Conservation (phyloP, 768 basidiomycete species). For the Phylloporus sp. region DNA sequence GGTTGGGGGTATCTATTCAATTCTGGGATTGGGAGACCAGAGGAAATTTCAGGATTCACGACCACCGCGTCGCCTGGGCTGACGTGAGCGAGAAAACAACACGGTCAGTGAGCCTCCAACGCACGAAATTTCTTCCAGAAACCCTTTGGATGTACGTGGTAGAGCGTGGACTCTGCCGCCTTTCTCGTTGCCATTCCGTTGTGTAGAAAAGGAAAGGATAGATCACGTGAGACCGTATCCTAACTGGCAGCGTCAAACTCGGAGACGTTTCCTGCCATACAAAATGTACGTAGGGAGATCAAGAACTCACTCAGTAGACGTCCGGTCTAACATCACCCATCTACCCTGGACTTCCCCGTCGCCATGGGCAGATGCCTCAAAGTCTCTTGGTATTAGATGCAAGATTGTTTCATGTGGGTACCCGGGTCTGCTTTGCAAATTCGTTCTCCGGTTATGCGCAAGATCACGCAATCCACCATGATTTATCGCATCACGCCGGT, state of each 20-base stretch:
- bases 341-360: too few relatives aligned
- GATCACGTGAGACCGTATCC: too few relatives aligned
- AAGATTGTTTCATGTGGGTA: neutral
- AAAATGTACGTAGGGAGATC: too few relatives aligned
- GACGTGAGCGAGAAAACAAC: constrained; percentile 2
- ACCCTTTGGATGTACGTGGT: constrained; percentile 83
- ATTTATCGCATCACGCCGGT: constrained; percentile 15
- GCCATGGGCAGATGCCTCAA: neutral
- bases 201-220: too few relatives aligned
- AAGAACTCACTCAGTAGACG: too few relatives aligned
- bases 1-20: constrained; percentile 81
- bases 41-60: constrained; percentile 88
- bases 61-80: constrained; percentile 71
- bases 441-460: constrained; percentile 12
- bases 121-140: constrained; percentile 97
- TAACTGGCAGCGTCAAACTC: too few relatives aligned
- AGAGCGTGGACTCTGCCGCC: constrained; percentile 82
- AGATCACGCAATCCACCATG: constrained; percentile 30
- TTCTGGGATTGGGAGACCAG: constrained; percentile 73
- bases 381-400: neutral
- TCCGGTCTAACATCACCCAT: too few relatives aligned
- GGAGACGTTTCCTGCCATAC: too few relatives aligned
- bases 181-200: constrained; percentile 75
- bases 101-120: constrained; percentile 26
- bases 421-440: constrained; percentile 4